Evolutionary conservation across 768 basidiomycete genomes (phyloP).

Genomic region (Neoboletus magnificus): DNA sequence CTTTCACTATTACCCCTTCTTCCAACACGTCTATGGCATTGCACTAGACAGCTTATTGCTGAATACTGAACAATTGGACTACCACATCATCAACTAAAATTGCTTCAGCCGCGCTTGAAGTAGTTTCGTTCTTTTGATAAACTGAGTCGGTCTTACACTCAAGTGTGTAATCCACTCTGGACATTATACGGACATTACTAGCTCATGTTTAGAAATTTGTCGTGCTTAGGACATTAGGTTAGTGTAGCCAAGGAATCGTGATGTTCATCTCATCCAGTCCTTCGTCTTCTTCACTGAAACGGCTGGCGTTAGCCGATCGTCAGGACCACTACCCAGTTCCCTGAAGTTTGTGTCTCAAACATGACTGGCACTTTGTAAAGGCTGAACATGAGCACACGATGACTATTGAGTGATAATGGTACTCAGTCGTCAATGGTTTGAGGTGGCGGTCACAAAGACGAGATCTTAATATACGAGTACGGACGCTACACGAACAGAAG

Average conservation of each 20-base stretch:
- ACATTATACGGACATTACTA: conserved; percentile 5
- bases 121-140: conserved; percentile 6
- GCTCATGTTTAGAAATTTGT: background rate
- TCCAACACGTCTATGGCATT: background rate
- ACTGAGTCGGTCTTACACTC: background rate
- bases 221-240: background rate
- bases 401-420: no score
- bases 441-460: no score
- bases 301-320: no score
- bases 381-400: no score
- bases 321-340: no score
- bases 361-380: no score
- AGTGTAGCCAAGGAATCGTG: background rate
- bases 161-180: conserved; percentile 1
- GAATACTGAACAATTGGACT: background rate
- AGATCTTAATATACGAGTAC: no score
- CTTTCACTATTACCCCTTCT: conserved; percentile 48
- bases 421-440: no score
- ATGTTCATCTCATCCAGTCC: background rate
- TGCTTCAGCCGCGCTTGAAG: background rate
- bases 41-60: background rate
- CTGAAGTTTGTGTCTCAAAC: no score
- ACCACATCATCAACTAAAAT: background rate
- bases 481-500: no score
- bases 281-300: no score